Evolutionary conservation across 2,329 filamentous ascomycete species (phyloP).

Genomic region (Ascochyta lentis): DNA sequence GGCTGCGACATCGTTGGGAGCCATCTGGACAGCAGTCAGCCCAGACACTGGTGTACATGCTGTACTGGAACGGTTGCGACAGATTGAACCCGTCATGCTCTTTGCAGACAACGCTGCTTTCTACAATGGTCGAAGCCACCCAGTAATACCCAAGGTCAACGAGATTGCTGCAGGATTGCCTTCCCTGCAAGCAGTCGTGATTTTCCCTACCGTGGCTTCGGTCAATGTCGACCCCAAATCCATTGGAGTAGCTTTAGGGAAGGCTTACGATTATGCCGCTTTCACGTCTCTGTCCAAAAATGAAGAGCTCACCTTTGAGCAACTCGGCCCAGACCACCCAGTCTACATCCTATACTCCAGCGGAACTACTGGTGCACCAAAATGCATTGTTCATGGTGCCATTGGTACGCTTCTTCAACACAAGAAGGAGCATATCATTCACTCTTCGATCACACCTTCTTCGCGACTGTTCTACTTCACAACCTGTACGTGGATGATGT

Average conservation of each 20-base stretch:
- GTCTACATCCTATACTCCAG: slow-evolving; percentile 94
- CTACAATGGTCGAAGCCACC: slow-evolving; percentile 91
- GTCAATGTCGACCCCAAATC: slow-evolving; percentile 51
- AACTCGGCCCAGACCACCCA: slow-evolving; percentile 83
- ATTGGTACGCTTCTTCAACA: slow-evolving; percentile 92
- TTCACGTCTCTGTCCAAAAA: slow-evolving; percentile 50
- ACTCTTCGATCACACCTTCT: slow-evolving; percentile 76
- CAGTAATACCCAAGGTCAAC: slow-evolving; percentile 78
- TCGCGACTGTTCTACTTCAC: slow-evolving; percentile 92
- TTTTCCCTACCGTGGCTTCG: slow-evolving; percentile 70
- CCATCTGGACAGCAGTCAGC: slow-evolving; percentile 91
- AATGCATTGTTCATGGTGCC: slow-evolving; percentile 92
- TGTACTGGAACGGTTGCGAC: slow-evolving; percentile 83
- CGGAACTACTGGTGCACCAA: slow-evolving; percentile 85
- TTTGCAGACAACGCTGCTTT: slow-evolving; percentile 88
- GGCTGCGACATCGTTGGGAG: slow-evolving; percentile 80
- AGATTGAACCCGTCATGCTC: slow-evolving; percentile 82
- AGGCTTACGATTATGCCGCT: slow-evolving; percentile 46
- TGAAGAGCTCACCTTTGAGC: slow-evolving; percentile 65
- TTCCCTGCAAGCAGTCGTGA: slow-evolving; percentile 72
- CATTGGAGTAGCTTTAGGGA: slow-evolving; percentile 46
- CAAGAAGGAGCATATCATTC: slow-evolving; percentile 93
- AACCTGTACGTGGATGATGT: slow-evolving; percentile 99
- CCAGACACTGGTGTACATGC: slow-evolving; percentile 92
- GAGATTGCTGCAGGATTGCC: slow-evolving; percentile 74